Evolutionary conservation across 139 green algal genomes (phyloP).

Genomic region (Nannochloris sp.): DNA sequence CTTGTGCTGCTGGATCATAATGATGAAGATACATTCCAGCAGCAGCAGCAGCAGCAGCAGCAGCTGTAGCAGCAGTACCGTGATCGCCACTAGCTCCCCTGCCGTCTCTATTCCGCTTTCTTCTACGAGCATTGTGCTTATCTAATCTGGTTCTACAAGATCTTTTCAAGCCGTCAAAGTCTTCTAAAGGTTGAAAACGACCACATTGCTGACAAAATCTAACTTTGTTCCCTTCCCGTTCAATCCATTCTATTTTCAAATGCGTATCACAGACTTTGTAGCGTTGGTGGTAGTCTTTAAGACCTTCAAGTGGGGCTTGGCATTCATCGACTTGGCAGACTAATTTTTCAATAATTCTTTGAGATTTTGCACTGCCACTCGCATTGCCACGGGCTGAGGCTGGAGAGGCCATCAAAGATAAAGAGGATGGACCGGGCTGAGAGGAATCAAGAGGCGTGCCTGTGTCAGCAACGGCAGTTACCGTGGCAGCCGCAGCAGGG

Average conservation of each 20-base stretch:
- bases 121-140: slow-evolving; percentile 23
- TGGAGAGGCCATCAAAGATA: too few relatives aligned
- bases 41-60: neutral
- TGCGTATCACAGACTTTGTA: slow-evolving; percentile 45
- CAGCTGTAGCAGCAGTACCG: neutral
- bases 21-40: too few relatives aligned
- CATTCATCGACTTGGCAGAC: slow-evolving; percentile 58
- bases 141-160: slow-evolving; percentile 69
- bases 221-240: slow-evolving; percentile 31
- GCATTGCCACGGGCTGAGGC: too few relatives aligned
- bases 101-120: slow-evolving; percentile 8
- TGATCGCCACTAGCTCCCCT: neutral
- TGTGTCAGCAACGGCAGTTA: too few relatives aligned
- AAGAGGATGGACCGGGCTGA: too few relatives aligned
- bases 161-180: slow-evolving; percentile 82
- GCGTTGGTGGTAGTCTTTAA: slow-evolving; percentile 78
- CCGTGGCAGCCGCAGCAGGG: too few relatives aligned
- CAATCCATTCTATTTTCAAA: slow-evolving; percentile 23
- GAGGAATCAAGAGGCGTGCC: too few relatives aligned
- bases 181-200: slow-evolving; percentile 75
- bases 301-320: slow-evolving; percentile 37
- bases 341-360: neutral
- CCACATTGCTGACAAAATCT: slow-evolving; percentile 88
- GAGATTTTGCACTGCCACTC: too few relatives aligned
- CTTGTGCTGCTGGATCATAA: neutral